These are phyloP conservation scores for Stenogyne calaminthoides DNA, from an alignment of 305 asterid genomes.

Conservation along the genomic window DNA sequence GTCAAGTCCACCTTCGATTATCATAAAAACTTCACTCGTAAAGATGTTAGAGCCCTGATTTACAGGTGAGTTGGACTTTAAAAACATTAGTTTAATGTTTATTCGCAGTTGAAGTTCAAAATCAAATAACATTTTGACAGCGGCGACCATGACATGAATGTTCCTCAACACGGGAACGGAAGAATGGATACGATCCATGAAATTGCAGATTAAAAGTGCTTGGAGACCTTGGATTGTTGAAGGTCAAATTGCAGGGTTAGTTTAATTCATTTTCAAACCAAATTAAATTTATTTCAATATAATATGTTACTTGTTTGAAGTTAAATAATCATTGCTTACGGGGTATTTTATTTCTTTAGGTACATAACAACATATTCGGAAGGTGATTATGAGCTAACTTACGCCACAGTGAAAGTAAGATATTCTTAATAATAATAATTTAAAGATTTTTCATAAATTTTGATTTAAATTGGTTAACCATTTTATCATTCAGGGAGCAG, in stretches of 20 bases:
- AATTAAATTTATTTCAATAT: background rate
- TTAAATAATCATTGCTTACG: background rate
- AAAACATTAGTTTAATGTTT: background rate
- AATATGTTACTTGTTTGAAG: background rate
- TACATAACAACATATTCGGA: background rate
- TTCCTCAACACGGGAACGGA: constrained; percentile 1
- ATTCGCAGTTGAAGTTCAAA: background rate
- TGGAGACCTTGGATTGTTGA: constrained; percentile 23
- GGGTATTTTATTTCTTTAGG: background rate
- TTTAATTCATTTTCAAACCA: background rate
- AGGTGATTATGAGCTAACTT: background rate
- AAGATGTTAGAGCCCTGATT: constrained; percentile 31
- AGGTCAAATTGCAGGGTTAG: constrained; percentile 33
- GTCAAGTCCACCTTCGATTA: constrained; percentile 16
- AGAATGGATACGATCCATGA: constrained; percentile 20
- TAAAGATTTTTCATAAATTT: too few species aligned
- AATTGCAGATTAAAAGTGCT: background rate
- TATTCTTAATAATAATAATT: background rate
- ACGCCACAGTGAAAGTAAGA: constrained; percentile 15
- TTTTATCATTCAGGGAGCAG: too few species aligned
- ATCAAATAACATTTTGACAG: background rate
- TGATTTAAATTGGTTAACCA: too few species aligned
- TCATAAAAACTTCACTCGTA: constrained; percentile 24
- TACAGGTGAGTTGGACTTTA: constrained; percentile 27
- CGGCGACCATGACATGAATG: background rate